Base-by-base conservation (phyloP, 176 grass and related monocot genomes). In the Panicum miliaceum region DNA sequence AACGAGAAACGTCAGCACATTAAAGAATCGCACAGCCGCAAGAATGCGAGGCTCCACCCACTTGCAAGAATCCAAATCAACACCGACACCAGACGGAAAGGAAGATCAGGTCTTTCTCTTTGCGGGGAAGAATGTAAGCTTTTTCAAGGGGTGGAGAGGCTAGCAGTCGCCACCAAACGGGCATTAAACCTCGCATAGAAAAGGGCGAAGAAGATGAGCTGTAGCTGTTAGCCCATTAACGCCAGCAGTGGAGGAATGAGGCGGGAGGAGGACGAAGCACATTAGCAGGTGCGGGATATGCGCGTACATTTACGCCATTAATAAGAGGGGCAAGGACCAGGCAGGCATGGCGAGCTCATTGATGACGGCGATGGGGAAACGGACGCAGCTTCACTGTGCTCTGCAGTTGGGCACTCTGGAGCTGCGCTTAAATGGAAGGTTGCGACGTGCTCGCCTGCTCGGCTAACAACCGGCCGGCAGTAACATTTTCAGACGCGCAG, bases 321-420 rank as follows among this genome's bases (percentile, higher is more conserved):
- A 85, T 54, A 43, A 42, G 56, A 68, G 32, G 57, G 37, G 56
- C 19, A 69, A 70, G 56, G 65, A 64, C 73, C 51, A 58, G 63
- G 63, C 64, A 56, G 16, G 68, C 69, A 69, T 80, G 75, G 75
- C 50, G 79, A 46, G 64, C 50, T 59, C 84, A 57, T 82, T 82
- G 84, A 84, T 86, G 89, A 87, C 80, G 63, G 75, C 12, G 76
- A 82, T 90, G 63, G 72, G 65, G 78, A 84, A 90, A 84, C 38
- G 81, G 81, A 84, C 68, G 4, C 57, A 47, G 53, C 60, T 64
- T n/a, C 84, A 86, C 84, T 90, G 84, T 67, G 68, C 69, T 50
- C 71, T 53, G 71, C 46, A 52, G 12, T 29, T 53, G 41, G 59
- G 56, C 22, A 0, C 53, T 61, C 52, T 88, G 38, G 8, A 79